Base-by-base conservation (phyloP, 306 rosid species). In the Cucurbita pepo region DNA sequence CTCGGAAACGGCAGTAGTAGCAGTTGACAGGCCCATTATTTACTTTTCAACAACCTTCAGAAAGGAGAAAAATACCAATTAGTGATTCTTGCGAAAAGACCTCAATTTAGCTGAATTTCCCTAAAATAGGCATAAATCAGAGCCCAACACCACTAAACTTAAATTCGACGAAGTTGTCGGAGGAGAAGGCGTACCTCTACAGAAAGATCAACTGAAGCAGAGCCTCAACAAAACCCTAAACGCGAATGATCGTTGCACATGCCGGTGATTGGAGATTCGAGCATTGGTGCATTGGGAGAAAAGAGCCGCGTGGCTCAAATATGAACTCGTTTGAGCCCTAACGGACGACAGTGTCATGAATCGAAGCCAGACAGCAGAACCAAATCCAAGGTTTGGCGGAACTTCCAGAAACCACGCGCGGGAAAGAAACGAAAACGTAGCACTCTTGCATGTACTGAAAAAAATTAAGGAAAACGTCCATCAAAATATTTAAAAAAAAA, bases 1-100 rank as follows among this genome's bases (percentile, higher is more conserved):
- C 63, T 91, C 99, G 5, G 79, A 78, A 56, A 77, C 77, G 9
- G 89, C 47, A 47, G 83, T 70, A 47, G 84, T 53, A 10, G 85
- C 77, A 56, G 96, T 79, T 22, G 99, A 86, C 38, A 91, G 58
- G 0, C 95, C 97, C 97, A 95, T 94, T 55, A 76, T 37, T 36
- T 44, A 62, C 48, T 38, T 70, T 44, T 36, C 57, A 73, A 75
- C 37, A 77, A 59, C 71, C 77, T 37, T 50, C 63, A 72, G 58
- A 15, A 47, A 51, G 14, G 19, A 41, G 69, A 65, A 62, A 54
- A 40, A 15, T 37, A 61, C 7, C 51, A 41, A 4, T 9, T 16
- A 61, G 56, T 52, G 21, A 51, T 53, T 53, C n/a, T 6, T n/a
- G 25, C 57, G 57, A 53, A 53, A n/a, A 53, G 0, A 8, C 11